Evolutionary conservation across 345 rosid genomes (phyloP).

Genomic region (Arabidopsis suecica): DNA sequence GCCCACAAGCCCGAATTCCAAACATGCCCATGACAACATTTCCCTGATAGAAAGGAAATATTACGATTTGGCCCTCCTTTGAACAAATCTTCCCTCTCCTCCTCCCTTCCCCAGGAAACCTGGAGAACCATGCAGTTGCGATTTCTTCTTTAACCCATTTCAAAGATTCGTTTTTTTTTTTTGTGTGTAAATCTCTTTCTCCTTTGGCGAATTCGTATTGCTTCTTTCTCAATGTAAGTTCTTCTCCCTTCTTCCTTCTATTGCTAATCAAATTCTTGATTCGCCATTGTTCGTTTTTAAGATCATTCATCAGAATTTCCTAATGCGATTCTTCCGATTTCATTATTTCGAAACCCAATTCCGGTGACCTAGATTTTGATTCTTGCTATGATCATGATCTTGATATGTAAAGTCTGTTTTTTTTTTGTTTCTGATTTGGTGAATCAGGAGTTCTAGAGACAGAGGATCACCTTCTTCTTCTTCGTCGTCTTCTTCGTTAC

Average conservation of each 20-base stretch:
- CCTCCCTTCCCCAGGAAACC: constrained; percentile 9
- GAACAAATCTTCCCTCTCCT: not conserved
- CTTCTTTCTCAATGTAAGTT: constrained; percentile 27
- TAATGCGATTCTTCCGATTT: not conserved
- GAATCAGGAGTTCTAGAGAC: constrained; percentile 39
- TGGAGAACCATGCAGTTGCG: constrained; percentile 32
- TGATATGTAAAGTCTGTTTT: not conserved
- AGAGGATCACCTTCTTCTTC: constrained; percentile 13
- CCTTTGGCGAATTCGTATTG: not conserved
- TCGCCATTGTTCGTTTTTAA: not conserved
- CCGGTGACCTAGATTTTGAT: not conserved
- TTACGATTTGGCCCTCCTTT: not conserved
- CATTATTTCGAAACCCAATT: not conserved
- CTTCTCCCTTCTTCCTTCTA: constrained; percentile 14
- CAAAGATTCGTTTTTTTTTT: not conserved
- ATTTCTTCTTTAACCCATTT: constrained; percentile 13
- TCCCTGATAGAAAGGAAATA: not conserved
- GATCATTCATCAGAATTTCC: constrained; percentile 2
- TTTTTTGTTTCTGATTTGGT: not conserved
- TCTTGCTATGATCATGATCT: not conserved
- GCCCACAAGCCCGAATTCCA: not conserved
- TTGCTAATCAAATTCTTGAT: not conserved
- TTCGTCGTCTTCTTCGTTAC: constrained; percentile 16
- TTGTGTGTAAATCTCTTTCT: not conserved
- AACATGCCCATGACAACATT: not conserved